Base-by-base conservation (phyloP, 1,139 yeast species). In the Tardiomyces digboiensis region DNA sequence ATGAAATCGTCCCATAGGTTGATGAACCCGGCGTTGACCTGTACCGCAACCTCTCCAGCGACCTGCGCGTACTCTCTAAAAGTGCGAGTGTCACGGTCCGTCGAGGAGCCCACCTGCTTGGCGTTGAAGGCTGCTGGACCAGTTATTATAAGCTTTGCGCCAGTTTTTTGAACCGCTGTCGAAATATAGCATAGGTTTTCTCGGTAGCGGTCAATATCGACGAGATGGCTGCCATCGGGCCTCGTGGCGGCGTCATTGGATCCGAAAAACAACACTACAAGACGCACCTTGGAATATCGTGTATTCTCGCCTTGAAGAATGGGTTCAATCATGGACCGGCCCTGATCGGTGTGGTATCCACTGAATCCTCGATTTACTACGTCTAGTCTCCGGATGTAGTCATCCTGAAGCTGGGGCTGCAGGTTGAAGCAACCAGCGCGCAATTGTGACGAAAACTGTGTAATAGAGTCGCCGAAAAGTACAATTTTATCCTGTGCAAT, bases 221-320 rank as follows among this genome's bases (percentile, higher is more conserved):
- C 85, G 19, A 67, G 66, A 57, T 83, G 94, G 4, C 63, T 21
- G 18, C 39, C 57, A 29, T 69, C 71, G 2, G 62, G 64, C 2
- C 67, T 53, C 5, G 26, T 19, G 67, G 67, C 48, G 0, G 86
- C 78, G 58, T 86, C 95, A 55, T 86, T 86, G 10, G 93, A 73
- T 1, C 95, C 95, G 53, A 83, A 76, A 60, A 81, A 84, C 2
- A 86, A 64, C 0, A 79, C 74, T 49, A 75, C 70, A 23, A 82
- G 52, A 13, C 55, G 59, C 21, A 71, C 58, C 44, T 61, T 60
- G 29, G 54, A 7, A 19, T 38, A 14, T 8, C n/a, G 12, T 6
- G 40, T 18, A 10, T 21, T 12, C 10, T 38, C 40, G 8, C 47
- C 48, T 4, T 26, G 43, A 2, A 43, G 39, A 8, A 51, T 37